Conservation (phyloP, 768 basidiomycete genomes). For the Amanita subjunquillea region DNA sequence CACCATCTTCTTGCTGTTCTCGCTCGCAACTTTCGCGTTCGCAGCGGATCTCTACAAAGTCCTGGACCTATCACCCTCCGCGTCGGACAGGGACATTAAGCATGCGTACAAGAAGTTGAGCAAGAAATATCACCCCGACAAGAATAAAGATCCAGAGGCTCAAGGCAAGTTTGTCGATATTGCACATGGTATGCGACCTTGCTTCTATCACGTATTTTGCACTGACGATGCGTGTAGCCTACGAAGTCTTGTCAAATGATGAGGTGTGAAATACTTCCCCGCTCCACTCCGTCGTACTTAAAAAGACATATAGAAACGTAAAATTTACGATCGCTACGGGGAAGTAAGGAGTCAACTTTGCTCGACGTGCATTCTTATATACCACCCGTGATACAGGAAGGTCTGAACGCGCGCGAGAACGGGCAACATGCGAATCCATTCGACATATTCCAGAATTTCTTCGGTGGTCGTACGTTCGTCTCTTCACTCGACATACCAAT, state of each 20-base stretch:
- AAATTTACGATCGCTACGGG: slow-evolving; percentile 90
- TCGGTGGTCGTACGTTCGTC: slow-evolving; percentile 61
- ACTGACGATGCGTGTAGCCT: slow-evolving; percentile 40
- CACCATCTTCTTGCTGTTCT: slow-evolving; percentile 25
- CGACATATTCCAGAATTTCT: slow-evolving; percentile 91
- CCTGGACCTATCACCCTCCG: slow-evolving; percentile 70
- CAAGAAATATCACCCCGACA: slow-evolving; percentile 89
- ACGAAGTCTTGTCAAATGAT: slow-evolving; percentile 87
- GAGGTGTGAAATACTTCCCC: slow-evolving; percentile 40
- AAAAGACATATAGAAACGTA: slow-evolving; percentile 55
- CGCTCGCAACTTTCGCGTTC: slow-evolving; percentile 24
- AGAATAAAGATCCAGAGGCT: slow-evolving; percentile 78
- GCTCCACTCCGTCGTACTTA: slow-evolving; percentile 3
- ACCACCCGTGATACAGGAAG: slow-evolving; percentile 44
- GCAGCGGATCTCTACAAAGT: slow-evolving; percentile 77
- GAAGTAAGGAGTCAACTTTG: slow-evolving; percentile 39
- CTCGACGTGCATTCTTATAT: not conserved
- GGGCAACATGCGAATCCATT: slow-evolving; percentile 87
- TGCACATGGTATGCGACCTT: slow-evolving; percentile 56
- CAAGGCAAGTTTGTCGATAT: slow-evolving; percentile 87
- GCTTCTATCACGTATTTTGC: not conserved
- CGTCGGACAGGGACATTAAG: slow-evolving; percentile 82
- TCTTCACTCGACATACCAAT: not conserved
- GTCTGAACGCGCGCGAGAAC: slow-evolving; percentile 83
- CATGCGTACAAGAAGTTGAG: slow-evolving; percentile 88